A percentile compares a stretch with the other conserved stretches of the same genome.
These are phyloP conservation scores for Dactylellina drechsleri DNA, from an alignment of 2,329 filamentous ascomycete species.

Conservation along the genomic window DNA sequence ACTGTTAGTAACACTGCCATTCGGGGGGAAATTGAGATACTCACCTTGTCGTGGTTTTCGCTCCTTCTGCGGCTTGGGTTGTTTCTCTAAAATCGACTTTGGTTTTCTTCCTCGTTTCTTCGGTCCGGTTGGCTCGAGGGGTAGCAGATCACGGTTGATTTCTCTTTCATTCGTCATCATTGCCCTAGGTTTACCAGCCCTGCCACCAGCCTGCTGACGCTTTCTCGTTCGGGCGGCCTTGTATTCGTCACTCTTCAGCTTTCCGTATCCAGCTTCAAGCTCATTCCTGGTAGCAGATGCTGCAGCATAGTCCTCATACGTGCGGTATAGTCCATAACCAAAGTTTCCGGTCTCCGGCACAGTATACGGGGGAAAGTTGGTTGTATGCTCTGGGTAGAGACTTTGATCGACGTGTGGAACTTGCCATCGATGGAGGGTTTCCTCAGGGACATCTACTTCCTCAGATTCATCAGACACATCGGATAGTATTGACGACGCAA, in stretches of 20 bases:
- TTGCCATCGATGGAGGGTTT: conserved; percentile 26
- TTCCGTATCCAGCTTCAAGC: conserved; percentile 21
- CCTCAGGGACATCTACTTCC: conserved; percentile 9
- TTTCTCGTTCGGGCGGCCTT: conserved; percentile 16
- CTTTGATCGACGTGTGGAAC: conserved; percentile 17
- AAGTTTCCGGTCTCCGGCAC: conserved; percentile 30
- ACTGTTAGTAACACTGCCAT: conserved; percentile 7
- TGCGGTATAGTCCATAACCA: conserved; percentile 11
- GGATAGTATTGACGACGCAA: conserved; percentile 2
- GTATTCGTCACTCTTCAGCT: conserved; percentile 10
- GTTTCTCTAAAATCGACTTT: conserved; percentile 1
- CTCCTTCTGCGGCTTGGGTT: conserved; percentile 18
- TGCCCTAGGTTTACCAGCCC: conserved; percentile 18
- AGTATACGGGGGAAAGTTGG: conserved; percentile 47
- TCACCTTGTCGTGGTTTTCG: conserved; percentile 33
- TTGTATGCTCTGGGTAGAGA: conserved; percentile 25
- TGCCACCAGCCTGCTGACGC: conserved; percentile 46
- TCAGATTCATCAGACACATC: conserved; percentile 17
- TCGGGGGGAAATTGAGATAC: background rate
- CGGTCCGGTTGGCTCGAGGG: conserved; percentile 6
- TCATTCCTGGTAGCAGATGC: conserved; percentile 34
- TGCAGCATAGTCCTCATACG: conserved; percentile 36
- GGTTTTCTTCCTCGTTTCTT: conserved; percentile 40
- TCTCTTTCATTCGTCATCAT: conserved; percentile 40
- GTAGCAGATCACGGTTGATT: conserved; percentile 31